phyloP scores from a whole-genome alignment of 176 grass and related monocot species.

The Oryza glaberrima region DNA sequence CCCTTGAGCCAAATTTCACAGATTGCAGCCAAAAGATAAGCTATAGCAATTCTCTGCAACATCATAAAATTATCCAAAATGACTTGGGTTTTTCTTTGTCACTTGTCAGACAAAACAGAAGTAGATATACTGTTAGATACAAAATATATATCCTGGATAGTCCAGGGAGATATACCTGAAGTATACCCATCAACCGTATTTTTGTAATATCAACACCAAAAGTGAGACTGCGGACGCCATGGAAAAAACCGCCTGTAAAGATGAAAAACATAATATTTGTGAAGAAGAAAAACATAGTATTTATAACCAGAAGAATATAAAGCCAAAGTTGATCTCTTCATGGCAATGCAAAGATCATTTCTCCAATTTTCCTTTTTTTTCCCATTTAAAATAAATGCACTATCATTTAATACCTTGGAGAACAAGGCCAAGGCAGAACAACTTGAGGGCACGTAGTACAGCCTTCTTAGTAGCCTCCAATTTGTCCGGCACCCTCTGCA shows the following conservation, averaged over 20 bases:
- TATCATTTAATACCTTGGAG: conserved; percentile 58
- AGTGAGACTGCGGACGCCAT: conserved; percentile 57
- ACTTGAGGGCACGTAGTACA: conserved; percentile 58
- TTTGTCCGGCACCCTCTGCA: conserved; percentile 58
- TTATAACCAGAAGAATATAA: background rate
- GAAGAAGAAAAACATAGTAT: too few relatives aligned
- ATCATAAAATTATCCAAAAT: conserved; percentile 8
- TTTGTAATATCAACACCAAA: conserved; percentile 59
- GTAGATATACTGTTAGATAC: background rate
- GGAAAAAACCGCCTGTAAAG: conserved; percentile 61
- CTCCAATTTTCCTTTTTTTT: too few relatives aligned
- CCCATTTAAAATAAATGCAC: background rate
- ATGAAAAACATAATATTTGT: background rate
- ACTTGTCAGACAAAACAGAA: background rate
- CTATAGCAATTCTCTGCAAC: conserved; percentile 70
- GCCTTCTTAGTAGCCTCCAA: conserved; percentile 58
- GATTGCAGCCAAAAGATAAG: conserved; percentile 62
- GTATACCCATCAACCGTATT: conserved; percentile 47
- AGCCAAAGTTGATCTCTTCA: background rate
- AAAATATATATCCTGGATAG: background rate
- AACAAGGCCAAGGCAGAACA: conserved; percentile 65
- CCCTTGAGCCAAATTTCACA: conserved; percentile 78
- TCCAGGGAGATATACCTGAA: conserved; percentile 31
- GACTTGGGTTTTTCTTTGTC: background rate
- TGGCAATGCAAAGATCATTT: background rate